Evolutionary conservation across 164 flowering plant species (phyloP), one percentile per base, ranked within the genome.

Genomic region (Berberis thunbergii): DNA sequence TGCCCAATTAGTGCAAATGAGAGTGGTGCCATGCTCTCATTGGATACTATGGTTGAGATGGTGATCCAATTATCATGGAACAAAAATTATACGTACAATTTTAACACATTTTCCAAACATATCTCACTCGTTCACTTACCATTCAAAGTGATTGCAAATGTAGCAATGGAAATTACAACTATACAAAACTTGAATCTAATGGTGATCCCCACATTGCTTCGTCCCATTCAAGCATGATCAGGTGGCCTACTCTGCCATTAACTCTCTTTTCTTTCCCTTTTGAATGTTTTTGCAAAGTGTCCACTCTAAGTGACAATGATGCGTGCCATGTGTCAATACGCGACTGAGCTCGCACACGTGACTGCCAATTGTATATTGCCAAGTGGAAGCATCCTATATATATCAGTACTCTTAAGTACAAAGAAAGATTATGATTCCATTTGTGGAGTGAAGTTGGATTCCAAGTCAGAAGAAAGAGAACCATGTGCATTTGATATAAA

Each of bases 271-370:
- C 41, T 56, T 46, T n/a, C 2, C 6, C 12, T 38, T 66, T 41
- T 7, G 43, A 45, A 39, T 3, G 12, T 7, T 1, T 44, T 9
- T 7, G 13, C 2, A 53, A 43, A 52, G 59, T 67, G 43, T 40
- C 61, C 44, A 39, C 54, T 40, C 54, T 40, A 3, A 54, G 10
- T 39, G 61, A 46, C 48, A 2, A 62, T 55, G 53, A 56, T 57
- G 61, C 40, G 52, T 57, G 49, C 65, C 61, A 56, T 61, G 66
- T 48, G 62, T 68, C 45, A 56, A 41, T n/a, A 41, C 38, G 55
- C 45, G 9, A 43, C n/a, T 10, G 12, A 7, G 4, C 4, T n/a
- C 9, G 42, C 7, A 5, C n/a, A 62, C 12, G 54, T 45, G 48
- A 63, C 59, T 2, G 3, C 49, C 49, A 3, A 5, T 44, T 6